Evolutionary conservation across 257 asterid genomes (phyloP).

Genomic region (Solanum verrucosum): DNA sequence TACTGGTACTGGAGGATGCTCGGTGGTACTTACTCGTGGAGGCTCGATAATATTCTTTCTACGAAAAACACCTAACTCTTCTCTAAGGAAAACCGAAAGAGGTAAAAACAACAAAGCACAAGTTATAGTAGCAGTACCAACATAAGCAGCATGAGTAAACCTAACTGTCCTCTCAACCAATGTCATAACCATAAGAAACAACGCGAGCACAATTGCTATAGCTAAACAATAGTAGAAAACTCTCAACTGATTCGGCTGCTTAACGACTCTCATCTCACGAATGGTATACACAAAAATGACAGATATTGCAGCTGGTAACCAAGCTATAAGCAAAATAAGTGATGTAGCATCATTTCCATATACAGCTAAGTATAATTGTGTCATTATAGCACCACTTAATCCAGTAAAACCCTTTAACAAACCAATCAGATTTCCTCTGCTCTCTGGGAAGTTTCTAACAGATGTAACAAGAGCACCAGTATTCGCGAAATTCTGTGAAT

Average conservation of each 20-base stretch:
- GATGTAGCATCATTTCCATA: constrained; percentile 70
- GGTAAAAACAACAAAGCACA: constrained; percentile 54
- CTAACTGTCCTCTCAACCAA: constrained; percentile 28
- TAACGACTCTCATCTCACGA: constrained; percentile 48
- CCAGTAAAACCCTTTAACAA: constrained; percentile 76
- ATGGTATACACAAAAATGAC: constrained; percentile 66
- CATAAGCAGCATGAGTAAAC: constrained; percentile 55
- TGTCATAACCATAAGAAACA: constrained; percentile 67
- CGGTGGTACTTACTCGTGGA: constrained; percentile 9
- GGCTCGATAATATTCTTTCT: background rate
- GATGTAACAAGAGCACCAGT: constrained; percentile 84
- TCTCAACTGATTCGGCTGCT: constrained; percentile 34
- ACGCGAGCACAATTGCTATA: constrained; percentile 44
- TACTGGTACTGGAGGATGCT: background rate
- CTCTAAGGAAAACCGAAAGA: constrained; percentile 40
- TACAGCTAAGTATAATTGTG: constrained; percentile 66
- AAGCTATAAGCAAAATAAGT: constrained; percentile 64
- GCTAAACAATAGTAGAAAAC: constrained; percentile 46
- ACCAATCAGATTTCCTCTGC: constrained; percentile 56
- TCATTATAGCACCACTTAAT: constrained; percentile 69
- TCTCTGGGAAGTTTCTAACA: constrained; percentile 64
- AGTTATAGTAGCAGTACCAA: constrained; percentile 51
- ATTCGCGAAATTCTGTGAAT: constrained; percentile 79
- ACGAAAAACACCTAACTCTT: constrained; percentile 34
- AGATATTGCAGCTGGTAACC: constrained; percentile 88